A percentile compares a stretch with the other conserved stretches of the same genome.
phyloP scores from a whole-genome alignment of 2,329 filamentous ascomycete genomes.

The Pseudopithomyces chartarum region DNA sequence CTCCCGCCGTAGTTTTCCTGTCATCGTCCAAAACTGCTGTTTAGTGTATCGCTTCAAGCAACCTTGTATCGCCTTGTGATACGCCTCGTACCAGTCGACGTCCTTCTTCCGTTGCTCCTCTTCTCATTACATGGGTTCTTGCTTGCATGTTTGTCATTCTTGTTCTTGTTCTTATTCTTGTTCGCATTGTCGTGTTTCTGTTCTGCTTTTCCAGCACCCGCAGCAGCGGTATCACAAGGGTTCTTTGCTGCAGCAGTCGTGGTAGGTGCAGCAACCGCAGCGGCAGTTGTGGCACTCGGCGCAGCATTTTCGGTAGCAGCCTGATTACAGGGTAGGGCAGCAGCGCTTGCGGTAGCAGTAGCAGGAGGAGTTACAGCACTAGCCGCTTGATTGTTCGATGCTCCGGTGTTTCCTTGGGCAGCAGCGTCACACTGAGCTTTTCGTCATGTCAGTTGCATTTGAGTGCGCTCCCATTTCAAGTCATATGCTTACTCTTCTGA shows the following conservation, averaged over 20 bases:
- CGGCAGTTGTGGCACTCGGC: neutral
- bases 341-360: conserved; percentile 3
- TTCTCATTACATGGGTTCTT: conserved; percentile 2
- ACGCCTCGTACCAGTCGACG: neutral
- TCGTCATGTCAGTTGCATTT: conserved; percentile 6
- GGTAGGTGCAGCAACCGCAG: neutral
- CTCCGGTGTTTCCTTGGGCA: conserved; percentile 3
- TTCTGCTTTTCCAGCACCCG: neutral
- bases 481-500: conserved; percentile 27
- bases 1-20: neutral
- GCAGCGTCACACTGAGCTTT: conserved; percentile 22
- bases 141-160: neutral
- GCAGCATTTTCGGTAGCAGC: conserved; percentile 2
- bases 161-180: neutral
- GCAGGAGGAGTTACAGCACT: conserved; percentile 1
- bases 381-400: conserved; percentile 8
- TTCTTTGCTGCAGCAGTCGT: neutral
- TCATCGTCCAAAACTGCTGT: neutral
- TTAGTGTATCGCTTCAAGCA: neutral
- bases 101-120: neutral
- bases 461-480: neutral
- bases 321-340: neutral
- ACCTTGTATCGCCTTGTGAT: conserved; percentile 3
- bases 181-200: neutral
- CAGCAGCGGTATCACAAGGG: neutral